Percentiles rank a stretch among this genome's conserved stretches.
Conservation (phyloP, 306 rosid species). For the Vigna angularis region DNA sequence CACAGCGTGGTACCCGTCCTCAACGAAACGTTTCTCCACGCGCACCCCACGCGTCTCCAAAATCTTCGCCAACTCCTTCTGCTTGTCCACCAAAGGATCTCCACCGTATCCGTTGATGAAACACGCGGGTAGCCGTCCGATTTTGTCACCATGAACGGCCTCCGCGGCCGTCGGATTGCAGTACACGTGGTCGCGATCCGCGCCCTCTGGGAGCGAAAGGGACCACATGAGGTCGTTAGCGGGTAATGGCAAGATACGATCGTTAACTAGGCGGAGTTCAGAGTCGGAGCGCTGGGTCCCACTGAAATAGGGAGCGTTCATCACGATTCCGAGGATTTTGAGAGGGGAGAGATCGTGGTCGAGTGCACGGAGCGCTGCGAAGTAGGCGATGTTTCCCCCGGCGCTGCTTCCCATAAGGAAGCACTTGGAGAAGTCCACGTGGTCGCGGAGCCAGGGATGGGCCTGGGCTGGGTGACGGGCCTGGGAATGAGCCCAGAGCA, state of each 20-base stretch:
- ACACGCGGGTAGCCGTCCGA: conserved; percentile 63
- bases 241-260: conserved; percentile 55
- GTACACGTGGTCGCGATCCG: conserved; percentile 70
- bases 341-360: conserved; percentile 54
- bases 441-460: conserved; percentile 65
- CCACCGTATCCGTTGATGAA: conserved; percentile 61
- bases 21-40: conserved; percentile 49
- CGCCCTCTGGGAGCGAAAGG: conserved; percentile 60
- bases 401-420: conserved; percentile 74
- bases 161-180: conserved; percentile 56
- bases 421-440: conserved; percentile 57
- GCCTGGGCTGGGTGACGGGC: conserved; percentile 38
- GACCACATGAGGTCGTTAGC: conserved; percentile 74
- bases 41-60: conserved; percentile 64
- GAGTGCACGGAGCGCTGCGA: conserved; percentile 59
- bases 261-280: conserved; percentile 51
- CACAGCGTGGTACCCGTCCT: conserved; percentile 69
- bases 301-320: conserved; percentile 61
- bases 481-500: conserved; percentile 56
- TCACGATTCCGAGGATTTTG: conserved; percentile 57
- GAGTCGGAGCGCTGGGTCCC: conserved; percentile 64
- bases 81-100: conserved; percentile 75
- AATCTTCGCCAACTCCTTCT: conserved; percentile 55
- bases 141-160: conserved; percentile 39
- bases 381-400: conserved; percentile 67